These are phyloP conservation scores for Argentina anserina DNA, from an alignment of 306 rosid species.

Conservation along the genomic window DNA sequence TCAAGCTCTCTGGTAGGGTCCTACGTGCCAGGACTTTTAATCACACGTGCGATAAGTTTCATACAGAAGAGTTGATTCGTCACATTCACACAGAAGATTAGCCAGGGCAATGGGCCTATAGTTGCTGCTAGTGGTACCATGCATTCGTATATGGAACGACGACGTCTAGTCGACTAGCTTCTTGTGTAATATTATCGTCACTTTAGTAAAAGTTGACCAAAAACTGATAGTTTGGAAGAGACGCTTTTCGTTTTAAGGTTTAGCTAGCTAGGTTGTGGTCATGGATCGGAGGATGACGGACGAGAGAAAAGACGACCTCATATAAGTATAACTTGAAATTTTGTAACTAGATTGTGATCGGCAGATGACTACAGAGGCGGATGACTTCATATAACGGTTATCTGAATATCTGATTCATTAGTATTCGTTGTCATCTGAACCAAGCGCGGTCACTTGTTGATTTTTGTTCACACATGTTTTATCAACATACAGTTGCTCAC, in stretches of 20 bases:
- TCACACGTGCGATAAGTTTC: slow-evolving; percentile 4
- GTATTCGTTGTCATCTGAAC: too few species aligned
- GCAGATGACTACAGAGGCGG: too few species aligned
- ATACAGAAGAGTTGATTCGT: not conserved
- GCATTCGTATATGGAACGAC: not conserved
- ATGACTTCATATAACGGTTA: too few species aligned
- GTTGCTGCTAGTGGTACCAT: not conserved
- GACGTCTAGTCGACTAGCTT: not conserved
- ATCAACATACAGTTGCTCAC: not conserved
- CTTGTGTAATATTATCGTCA: not conserved
- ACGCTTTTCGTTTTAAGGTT: not conserved
- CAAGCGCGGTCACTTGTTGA: too few species aligned
- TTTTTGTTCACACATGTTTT: too few species aligned
- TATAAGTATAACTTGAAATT: too few species aligned
- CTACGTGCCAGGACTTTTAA: not conserved
- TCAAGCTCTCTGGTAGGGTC: not conserved
- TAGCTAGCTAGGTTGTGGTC: not conserved
- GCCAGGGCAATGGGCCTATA: not conserved
- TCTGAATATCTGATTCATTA: too few species aligned
- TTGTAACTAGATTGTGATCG: too few species aligned
- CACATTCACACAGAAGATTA: not conserved
- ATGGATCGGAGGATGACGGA: not conserved
- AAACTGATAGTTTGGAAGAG: not conserved
- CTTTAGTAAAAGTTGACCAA: not conserved
- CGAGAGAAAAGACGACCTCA: not conserved